Percentiles rank a stretch among this genome's conserved stretches.
Conservation (phyloP, 305 asterid genomes). For the Nicotiana rustica region DNA sequence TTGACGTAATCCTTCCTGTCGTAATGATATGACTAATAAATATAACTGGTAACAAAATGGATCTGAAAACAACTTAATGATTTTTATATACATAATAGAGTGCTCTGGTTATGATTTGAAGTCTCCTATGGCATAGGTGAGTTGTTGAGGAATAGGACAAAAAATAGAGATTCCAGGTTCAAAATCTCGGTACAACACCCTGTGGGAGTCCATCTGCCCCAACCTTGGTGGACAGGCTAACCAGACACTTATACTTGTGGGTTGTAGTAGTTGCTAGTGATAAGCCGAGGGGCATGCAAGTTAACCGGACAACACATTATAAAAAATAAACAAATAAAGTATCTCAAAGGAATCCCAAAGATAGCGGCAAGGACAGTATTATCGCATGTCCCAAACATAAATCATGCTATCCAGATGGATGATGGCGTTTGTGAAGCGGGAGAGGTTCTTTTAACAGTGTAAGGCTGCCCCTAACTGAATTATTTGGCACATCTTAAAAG, state of each 20-base stretch:
- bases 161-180: background rate
- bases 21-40: background rate
- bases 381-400: background rate
- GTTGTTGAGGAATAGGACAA: background rate
- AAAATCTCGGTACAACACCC: background rate
- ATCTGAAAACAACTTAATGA: background rate
- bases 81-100: background rate
- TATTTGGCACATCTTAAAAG: background rate
- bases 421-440: background rate
- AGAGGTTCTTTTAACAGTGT: conserved; percentile 13
- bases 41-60: background rate
- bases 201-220: background rate
- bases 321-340: background rate
- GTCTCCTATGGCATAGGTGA: background rate
- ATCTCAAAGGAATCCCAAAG: background rate
- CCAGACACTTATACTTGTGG: background rate
- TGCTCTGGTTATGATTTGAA: background rate
- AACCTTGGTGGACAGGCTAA: background rate
- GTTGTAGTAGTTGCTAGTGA: background rate
- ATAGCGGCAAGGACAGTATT: background rate
- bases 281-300: background rate
- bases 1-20: background rate
- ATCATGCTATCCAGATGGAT: background rate
- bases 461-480: background rate
- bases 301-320: background rate